phyloP scores from a whole-genome alignment of 2,329 filamentous ascomycete species.

The Magnaporthiopsis poae region DNA sequence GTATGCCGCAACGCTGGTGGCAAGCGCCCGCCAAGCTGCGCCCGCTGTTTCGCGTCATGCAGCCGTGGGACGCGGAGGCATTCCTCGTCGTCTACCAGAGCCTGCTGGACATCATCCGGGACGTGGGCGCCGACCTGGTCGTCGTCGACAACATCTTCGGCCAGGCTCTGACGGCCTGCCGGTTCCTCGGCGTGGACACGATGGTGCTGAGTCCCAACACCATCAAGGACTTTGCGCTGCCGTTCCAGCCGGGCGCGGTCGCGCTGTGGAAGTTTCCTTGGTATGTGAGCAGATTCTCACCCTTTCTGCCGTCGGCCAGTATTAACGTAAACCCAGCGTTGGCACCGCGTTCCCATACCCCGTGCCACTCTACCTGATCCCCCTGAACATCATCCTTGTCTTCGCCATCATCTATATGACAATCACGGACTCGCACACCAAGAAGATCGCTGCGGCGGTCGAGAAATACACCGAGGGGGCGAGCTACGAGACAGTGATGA shows the following conservation, averaged over 20 bases:
- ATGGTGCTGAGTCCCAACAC: conserved; percentile 17
- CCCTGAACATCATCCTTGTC: conserved; percentile 27
- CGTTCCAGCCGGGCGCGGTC: conserved; percentile 27
- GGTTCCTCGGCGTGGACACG: conserved; percentile 22
- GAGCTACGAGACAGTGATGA: conserved; percentile 11
- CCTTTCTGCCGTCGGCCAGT: conserved; percentile 17
- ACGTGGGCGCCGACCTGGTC: conserved; percentile 28
- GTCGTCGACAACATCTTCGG: conserved; percentile 34
- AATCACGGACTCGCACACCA: conserved; percentile 10
- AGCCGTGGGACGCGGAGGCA: conserved; percentile 28
- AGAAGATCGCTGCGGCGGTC: not conserved
- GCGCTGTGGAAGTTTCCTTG: conserved; percentile 30
- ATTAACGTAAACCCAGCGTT: conserved; percentile 16
- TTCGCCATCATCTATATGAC: conserved; percentile 11
- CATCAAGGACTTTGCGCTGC: conserved; percentile 28
- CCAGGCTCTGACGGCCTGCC: conserved; percentile 33
- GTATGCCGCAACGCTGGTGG: not conserved
- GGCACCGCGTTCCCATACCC: conserved; percentile 35
- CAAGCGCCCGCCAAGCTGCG: not conserved
- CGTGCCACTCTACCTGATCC: conserved; percentile 31
- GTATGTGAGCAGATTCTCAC: conserved; percentile 19
- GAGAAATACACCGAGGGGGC: not conserved
- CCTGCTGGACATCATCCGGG: conserved; percentile 27
- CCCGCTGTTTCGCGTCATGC: conserved; percentile 14
- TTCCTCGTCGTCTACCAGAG: conserved; percentile 30